Base-by-base conservation (phyloP, 768 basidiomycete species). In the Hypholoma fasciculare region DNA sequence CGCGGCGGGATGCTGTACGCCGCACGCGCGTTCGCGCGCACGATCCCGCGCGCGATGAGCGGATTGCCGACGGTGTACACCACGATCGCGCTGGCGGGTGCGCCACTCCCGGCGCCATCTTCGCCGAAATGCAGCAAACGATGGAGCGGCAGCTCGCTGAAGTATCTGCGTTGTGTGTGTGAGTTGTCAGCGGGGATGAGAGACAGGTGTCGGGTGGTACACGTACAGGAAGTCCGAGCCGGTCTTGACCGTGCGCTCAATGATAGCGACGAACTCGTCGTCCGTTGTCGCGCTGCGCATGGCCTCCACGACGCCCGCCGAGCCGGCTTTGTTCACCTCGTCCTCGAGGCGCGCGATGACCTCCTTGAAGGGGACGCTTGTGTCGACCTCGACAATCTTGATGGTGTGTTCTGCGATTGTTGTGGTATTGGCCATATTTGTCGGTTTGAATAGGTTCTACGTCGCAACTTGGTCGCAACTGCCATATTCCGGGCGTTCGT, bases 31-130 rank as follows among this genome's bases (percentile, higher is more conserved):
- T 83, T 80, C 58, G 73, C 64, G 54, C 68, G 62, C 51, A 84
- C 53, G 61, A 85, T 76, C 2, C 64, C 67, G 56, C 80, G 75
- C 0, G 82, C 83, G 47, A 81, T 68, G 49, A 81, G 67, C 2
- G 83, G 83, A 66, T 83, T 83, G 16, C 82, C 82, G 55, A 82
- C 71, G 27, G 72, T 75, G 67, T 85, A 85, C 12, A 78, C 64
- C 42, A 72, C 62, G 1, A 75, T 23, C 23, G 23, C 23, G 23
- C 23, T 23, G 23, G 23, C 30, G 30, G 9, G 30, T 34, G 9
- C 6, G 30, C 30, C 6, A 1, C 30, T 9, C 2, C 30, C 30
- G 30, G 7, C 9, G 30, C 30, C 9, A 9, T 61, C 65, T 17
- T 63, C 68, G 36, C 64, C 57, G 61, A 72, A 76, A 30, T 65